Conservation (phyloP, 192 early-diverging fungal species). For the Coemansia sp. region DNA sequence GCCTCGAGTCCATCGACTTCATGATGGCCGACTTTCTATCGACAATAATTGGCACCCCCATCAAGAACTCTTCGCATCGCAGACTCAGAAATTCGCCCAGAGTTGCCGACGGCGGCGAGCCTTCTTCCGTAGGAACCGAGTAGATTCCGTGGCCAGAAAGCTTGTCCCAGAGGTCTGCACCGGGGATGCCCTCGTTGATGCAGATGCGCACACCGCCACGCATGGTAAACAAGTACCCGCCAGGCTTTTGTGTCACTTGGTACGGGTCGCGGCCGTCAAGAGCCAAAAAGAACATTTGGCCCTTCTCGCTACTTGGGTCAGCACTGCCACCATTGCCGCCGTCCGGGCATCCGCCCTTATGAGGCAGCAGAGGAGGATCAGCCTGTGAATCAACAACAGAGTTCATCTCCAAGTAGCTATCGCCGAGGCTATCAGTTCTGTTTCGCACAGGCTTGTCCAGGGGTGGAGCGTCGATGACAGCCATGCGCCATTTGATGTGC, state of each 20-base stretch:
- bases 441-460: not conserved
- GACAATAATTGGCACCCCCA: conserved; percentile 51
- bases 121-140: conserved; percentile 40
- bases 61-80: conserved; percentile 52
- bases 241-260: conserved; percentile 46
- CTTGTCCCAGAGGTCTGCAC: conserved; percentile 47
- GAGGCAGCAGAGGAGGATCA: not conserved
- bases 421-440: not conserved
- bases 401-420: conserved; percentile 1
- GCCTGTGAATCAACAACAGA: not conserved
- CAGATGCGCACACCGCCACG: conserved; percentile 51
- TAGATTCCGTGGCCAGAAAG: conserved; percentile 42
- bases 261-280: conserved; percentile 54
- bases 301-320: conserved; percentile 17
- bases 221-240: conserved; percentile 52
- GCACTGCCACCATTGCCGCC: not conserved
- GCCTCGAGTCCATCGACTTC: conserved; percentile 26
- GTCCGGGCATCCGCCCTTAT: not conserved
- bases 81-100: conserved; percentile 47
- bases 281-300: conserved; percentile 50
- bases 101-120: conserved; percentile 28
- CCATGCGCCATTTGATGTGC: conserved; percentile 44
- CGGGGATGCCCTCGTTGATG: conserved; percentile 47
- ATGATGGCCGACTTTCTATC: conserved; percentile 35
- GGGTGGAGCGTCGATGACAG: conserved; percentile 36